Evolutionary conservation across 768 basidiomycete species (phyloP), one percentile per base, ranked within the genome.

Genomic region (Suillus tomentosus): DNA sequence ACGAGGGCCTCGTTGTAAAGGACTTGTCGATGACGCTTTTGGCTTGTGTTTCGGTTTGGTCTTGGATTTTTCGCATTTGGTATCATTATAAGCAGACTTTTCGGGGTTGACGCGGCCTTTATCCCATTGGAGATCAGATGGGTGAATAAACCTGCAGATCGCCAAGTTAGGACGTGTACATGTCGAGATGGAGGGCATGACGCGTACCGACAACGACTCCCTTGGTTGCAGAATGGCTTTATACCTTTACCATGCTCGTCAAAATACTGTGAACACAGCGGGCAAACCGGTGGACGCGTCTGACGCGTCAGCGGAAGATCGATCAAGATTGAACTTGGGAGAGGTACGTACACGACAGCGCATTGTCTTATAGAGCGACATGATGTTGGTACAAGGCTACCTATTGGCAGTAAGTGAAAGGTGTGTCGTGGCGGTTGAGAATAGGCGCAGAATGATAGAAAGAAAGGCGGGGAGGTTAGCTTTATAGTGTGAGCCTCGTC

Each of bases 171-270:
- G 13, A 66, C 39, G 60, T 7, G 53, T 66, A 27, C 31, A 59
- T 67, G 62, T 43, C 43, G 39, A 54, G 53, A 58, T 57, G 57
- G 53, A 66, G 42, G 42, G 47, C 55, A 59, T 39, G 58, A 68
- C 62, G 74, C 80, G 61, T 67, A 84, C 85, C 85, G 82, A 72
- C 85, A 86, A 43, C 71, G 76, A 50, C 74, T 75, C 36, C 85
- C 85, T 65, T 85, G 79, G 42, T 70, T 77, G 65, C 85, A 86
- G 36, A 73, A 74, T 9, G 81, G 80, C 62, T 76, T 76, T 56
- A 83, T 71, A 3, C 79, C 72, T 27, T 71, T 73, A 15, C 84
- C 85, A 48, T 72, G 69, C 60, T 76, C 76, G 64, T 84, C 81
- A 59, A 81, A 86, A 70, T 86, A 79, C 85, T 85, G 68, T 42